phyloP scores from a whole-genome alignment of 139 green algal species.

The Yamagishiella unicocca region DNA sequence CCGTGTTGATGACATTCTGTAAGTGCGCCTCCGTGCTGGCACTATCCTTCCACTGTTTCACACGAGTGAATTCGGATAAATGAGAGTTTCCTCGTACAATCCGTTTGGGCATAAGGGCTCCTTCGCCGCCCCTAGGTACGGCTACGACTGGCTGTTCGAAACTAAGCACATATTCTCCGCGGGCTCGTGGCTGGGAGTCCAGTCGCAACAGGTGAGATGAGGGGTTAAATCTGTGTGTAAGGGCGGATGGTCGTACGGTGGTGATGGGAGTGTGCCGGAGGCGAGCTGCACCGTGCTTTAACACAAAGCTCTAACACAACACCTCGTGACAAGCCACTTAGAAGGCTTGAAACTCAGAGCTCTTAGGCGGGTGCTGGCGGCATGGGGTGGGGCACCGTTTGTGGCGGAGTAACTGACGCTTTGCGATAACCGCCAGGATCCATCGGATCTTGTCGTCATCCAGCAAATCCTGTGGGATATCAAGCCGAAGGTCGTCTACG shows the following conservation, averaged over 20 bases:
- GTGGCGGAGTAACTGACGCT: neutral
- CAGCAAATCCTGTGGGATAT: slow-evolving; percentile 13
- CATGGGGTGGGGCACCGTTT: too few species aligned
- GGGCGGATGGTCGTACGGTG: neutral
- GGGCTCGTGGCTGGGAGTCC: slow-evolving; percentile 10
- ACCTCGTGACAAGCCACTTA: too few species aligned
- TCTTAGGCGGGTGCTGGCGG: too few species aligned
- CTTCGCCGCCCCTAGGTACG: too few species aligned
- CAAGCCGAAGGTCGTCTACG: slow-evolving; percentile 19
- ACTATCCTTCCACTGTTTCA: too few species aligned
- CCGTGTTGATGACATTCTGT: neutral
- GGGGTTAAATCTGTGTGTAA: neutral
- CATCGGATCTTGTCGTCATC: neutral
- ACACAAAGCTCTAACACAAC: neutral
- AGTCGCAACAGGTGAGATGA: neutral
- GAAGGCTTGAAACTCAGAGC: too few species aligned
- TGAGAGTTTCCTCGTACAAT: neutral
- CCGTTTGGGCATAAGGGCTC: too few species aligned
- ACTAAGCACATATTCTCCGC: neutral
- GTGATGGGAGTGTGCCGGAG: neutral
- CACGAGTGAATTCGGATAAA: too few species aligned
- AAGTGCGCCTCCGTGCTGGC: too few species aligned
- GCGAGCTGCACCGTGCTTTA: neutral
- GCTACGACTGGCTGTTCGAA: slow-evolving; percentile 9
- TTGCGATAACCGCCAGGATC: neutral